Evolutionary conservation across 768 basidiomycete species (phyloP).

Genomic region (Kwoniella dendrophila): DNA sequence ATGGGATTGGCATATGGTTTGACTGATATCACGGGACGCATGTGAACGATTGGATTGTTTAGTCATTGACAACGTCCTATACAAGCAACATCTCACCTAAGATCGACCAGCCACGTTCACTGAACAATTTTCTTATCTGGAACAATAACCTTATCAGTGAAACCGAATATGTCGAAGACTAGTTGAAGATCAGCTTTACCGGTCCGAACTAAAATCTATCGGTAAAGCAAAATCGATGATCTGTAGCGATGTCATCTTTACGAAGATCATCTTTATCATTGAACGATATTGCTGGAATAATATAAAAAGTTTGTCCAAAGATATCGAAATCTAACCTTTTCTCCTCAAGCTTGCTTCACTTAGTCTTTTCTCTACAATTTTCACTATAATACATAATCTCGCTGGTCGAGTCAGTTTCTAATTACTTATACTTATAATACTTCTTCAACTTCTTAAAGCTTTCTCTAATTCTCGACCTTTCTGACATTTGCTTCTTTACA

Average conservation of each 20-base stretch:
- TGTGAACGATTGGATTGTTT: too few relatives aligned
- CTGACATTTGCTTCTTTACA: too few relatives aligned
- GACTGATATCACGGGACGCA: too few relatives aligned
- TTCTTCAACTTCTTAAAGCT: neutral
- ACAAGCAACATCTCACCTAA: constrained; percentile 22
- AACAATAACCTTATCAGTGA: constrained; percentile 4
- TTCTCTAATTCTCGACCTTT: too few relatives aligned
- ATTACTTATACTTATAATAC: neutral
- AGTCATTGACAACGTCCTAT: neutral
- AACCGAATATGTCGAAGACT: constrained; percentile 3
- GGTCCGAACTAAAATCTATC: neutral
- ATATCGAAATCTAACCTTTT: neutral
- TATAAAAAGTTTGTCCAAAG: too few relatives aligned
- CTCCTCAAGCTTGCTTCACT: constrained; percentile 21
- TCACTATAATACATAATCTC: neutral
- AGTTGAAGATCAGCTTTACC: neutral
- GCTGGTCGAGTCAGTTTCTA: constrained; percentile 14
- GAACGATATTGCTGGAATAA: too few relatives aligned
- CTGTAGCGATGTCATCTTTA: neutral
- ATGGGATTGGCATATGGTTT: neutral
- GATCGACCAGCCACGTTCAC: constrained; percentile 7
- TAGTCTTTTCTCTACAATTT: neutral
- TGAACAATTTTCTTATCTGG: neutral
- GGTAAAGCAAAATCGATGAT: neutral
- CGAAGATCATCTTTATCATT: too few relatives aligned